Evolutionary conservation across 2,329 filamentous ascomycete species (phyloP), one percentile per base, ranked within the genome.

Genomic region (Beauveria scarabaeidicola): DNA sequence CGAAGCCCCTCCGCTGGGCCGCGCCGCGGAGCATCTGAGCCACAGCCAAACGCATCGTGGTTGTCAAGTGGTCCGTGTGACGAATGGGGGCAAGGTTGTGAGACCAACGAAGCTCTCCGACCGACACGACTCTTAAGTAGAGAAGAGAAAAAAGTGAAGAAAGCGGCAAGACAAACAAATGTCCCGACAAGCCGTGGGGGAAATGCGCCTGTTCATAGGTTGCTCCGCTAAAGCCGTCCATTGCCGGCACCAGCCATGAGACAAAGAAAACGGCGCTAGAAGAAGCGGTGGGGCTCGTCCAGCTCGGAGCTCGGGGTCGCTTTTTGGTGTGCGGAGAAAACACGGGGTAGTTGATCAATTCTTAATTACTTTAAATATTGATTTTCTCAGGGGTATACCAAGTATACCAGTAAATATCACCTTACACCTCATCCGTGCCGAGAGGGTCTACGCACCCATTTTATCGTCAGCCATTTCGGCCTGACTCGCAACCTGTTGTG

Each of bases 1-100:
- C 78, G 67, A 85, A 84, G n/a, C 71, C 71, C 57, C 81, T 75
- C 61, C 72, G 73, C 63, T 76, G 76, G 61, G 69, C 67, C 43
- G 63, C 41, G 70, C 60, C 57, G 25, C 25, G 57, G 53, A 59
- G 44, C 50, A 61, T 60, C 50, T 32, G 52, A 51, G 40, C 56
- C 41, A 44, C 55, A 36, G 27, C 21, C 19, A 38, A 43, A 44
- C 62, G 61, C 62, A 63, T 63, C 15, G 48, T 62, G 44, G 10
- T 7, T 47, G 13, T 25, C 15, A 1, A 3, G 13, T 11, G 15
- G 11, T 6, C 5, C 11, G 32, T 36, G 32, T 36, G 11, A 36
- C 32, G 32, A 29, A 36, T 19, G 15, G 9, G 15, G 8, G 21
- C 15, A 27, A 46, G 9, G 38, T 17, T 9, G 11, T 21, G 6